Base-by-base conservation (phyloP, 2,329 filamentous ascomycete genomes). In the Exutisphaerella laricina region DNA sequence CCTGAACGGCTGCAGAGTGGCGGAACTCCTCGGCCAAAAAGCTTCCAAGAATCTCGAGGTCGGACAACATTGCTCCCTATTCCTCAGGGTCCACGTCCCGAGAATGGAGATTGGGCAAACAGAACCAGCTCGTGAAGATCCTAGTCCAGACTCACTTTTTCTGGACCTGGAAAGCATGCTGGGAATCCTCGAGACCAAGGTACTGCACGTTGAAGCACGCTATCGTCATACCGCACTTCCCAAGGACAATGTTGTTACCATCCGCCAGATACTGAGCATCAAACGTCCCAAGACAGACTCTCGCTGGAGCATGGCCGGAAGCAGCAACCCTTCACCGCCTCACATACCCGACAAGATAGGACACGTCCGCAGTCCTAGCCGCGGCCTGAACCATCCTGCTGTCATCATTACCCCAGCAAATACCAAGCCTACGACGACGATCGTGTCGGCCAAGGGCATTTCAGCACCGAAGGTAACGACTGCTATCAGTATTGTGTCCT, bases 141-240 rank as follows among this genome's bases (percentile, higher is more conserved):
- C 47, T 12, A 50, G 59, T 39, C 51, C 53, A 33, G 55, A 56
- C 26, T 56, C 57, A 5, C 47, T 63, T 12, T 55, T 61, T 35
- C 43, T 50, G 6, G 60, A 62, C 43, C 50, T 63, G 9, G 59
- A 62, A 37, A 59, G 59, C 45, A 60, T 62, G 8, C 50, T 63
- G 8, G 60, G 60, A 7, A 58, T 53, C 1, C 47, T 61, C 6
- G 50, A 60, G 44, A 57, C 53, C 12, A 56, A 59, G 10, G 43
- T 61, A 8, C 45, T 63, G 7, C 50, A 60, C 28, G 50, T 62
- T 6, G 57, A 65, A 41, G 63, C 58, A 31, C 54, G 57, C 8
- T 66, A 66, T 45, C 55, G 57, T 13, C 61, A 66, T 38, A 58
- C 60, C 1, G 44, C 63, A 6, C 46, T 66, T 21, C 59, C 62